A percentile compares a stretch with the other conserved stretches of the same genome.
Evolutionary conservation across 768 basidiomycete genomes (phyloP).

Genomic region (Leccinum olivaceopallidum): DNA sequence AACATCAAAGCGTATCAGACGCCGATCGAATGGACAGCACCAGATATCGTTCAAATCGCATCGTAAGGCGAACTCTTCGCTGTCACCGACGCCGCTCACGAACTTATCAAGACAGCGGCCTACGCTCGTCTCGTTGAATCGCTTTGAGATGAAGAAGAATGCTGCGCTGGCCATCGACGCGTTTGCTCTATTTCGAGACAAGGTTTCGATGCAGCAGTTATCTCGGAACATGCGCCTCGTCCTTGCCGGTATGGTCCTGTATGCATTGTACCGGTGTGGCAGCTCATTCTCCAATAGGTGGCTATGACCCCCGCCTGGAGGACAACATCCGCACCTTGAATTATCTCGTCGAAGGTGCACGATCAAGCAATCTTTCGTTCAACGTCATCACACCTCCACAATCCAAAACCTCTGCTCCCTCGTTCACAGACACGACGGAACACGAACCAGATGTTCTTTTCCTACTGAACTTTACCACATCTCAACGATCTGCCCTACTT

Average conservation of each 20-base stretch:
- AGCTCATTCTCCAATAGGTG: slow-evolving; percentile 51
- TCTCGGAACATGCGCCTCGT: slow-evolving; percentile 61
- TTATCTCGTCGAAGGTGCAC: slow-evolving; percentile 58
- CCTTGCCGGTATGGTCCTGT: slow-evolving; percentile 60
- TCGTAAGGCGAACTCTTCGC: slow-evolving; percentile 47
- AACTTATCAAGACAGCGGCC: slow-evolving; percentile 51
- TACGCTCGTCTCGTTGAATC: slow-evolving; percentile 86
- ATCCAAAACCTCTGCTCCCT: slow-evolving; percentile 41
- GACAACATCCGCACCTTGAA: slow-evolving; percentile 79
- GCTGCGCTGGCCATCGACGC: slow-evolving; percentile 75
- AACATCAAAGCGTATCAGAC: slow-evolving; percentile 72
- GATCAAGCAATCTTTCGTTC: slow-evolving; percentile 56
- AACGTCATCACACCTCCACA: slow-evolving; percentile 51
- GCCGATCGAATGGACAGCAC: slow-evolving; percentile 40
- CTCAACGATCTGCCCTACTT: slow-evolving; percentile 83
- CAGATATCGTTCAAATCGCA: slow-evolving; percentile 52
- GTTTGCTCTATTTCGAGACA: slow-evolving; percentile 58
- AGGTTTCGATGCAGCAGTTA: slow-evolving; percentile 17
- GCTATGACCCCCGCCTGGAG: slow-evolving; percentile 84
- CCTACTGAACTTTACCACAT: slow-evolving; percentile 87
- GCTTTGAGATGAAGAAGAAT: slow-evolving; percentile 97
- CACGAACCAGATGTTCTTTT: slow-evolving; percentile 70
- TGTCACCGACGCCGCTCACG: not conserved
- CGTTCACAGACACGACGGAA: slow-evolving; percentile 37
- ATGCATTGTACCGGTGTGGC: not conserved